These are phyloP conservation scores for Sporothrix inflata DNA, from an alignment of 2,329 filamentous ascomycete species.

Conservation along the genomic window DNA sequence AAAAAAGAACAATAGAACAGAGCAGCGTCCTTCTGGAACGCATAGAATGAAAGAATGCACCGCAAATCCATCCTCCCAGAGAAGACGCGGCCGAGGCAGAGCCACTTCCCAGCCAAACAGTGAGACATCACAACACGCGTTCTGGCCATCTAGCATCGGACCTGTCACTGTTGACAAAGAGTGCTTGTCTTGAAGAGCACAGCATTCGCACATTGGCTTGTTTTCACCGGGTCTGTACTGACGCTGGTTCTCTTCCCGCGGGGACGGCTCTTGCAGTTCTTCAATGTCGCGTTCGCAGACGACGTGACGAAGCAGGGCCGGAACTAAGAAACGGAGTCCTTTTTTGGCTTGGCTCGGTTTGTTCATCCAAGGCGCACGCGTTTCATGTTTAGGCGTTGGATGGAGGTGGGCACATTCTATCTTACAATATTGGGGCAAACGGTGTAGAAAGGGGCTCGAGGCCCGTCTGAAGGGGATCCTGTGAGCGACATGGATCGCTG, in stretches of 20 bases:
- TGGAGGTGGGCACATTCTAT: not conserved
- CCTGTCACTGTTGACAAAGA: not conserved
- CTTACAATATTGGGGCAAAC: not conserved
- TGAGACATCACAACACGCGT: slow-evolving; percentile 11
- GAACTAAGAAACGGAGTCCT: not conserved
- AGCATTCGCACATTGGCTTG: not conserved
- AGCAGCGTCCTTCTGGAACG: slow-evolving; percentile 1
- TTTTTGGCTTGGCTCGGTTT: not conserved
- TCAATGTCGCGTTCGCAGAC: not conserved
- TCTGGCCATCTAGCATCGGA: not conserved
- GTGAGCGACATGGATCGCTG: not conserved
- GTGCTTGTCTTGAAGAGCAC: too few relatives aligned
- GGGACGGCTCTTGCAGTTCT: not conserved
- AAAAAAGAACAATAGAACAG: not conserved
- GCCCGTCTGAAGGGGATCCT: not conserved
- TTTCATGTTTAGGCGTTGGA: slow-evolving; percentile 17
- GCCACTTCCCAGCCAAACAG: not conserved
- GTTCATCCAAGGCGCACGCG: not conserved
- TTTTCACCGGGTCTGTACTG: too few relatives aligned
- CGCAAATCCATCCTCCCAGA: not conserved
- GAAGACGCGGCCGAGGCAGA: not conserved
- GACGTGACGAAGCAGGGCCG: too few relatives aligned
- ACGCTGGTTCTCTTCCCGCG: not conserved
- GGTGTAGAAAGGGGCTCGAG: slow-evolving; percentile 18
- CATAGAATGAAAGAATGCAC: slow-evolving; percentile 3